A percentile compares a stretch with the other conserved stretches of the same genome.
Evolutionary conservation across 306 rosid species (phyloP).

Genomic region (Prunus armeniaca): DNA sequence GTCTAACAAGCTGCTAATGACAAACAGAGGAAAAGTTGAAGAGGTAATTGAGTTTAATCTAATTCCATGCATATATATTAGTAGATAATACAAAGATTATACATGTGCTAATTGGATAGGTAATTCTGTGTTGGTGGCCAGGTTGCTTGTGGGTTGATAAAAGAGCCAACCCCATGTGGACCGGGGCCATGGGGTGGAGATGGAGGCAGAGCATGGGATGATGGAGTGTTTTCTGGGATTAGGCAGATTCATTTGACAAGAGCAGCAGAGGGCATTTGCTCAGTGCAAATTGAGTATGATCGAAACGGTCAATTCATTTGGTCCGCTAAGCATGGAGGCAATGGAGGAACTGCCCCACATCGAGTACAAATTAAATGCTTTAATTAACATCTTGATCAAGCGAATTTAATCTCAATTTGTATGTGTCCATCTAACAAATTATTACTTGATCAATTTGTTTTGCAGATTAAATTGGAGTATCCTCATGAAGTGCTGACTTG

Average conservation of each 20-base stretch:
- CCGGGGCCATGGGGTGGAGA: slow-evolving; percentile 99
- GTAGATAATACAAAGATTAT: not conserved
- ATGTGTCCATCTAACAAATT: too few relatives aligned
- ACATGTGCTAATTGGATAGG: not conserved
- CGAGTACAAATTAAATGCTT: slow-evolving; percentile 39
- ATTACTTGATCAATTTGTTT: not conserved
- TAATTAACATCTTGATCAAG: not conserved
- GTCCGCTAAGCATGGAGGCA: slow-evolving; percentile 88
- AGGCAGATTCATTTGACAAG: slow-evolving; percentile 76
- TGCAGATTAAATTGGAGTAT: slow-evolving; percentile 73
- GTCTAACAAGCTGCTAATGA: slow-evolving; percentile 43
- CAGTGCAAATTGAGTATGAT: slow-evolving; percentile 85
- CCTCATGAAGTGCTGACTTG: slow-evolving; percentile 82
- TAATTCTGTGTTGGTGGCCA: slow-evolving; percentile 4
- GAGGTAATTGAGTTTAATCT: slow-evolving; percentile 38
- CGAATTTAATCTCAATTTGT: too few relatives aligned
- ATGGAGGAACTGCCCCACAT: slow-evolving; percentile 57
- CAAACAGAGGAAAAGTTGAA: slow-evolving; percentile 53
- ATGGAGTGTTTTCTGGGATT: slow-evolving; percentile 82
- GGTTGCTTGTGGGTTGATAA: slow-evolving; percentile 61
- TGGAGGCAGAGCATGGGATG: slow-evolving; percentile 92
- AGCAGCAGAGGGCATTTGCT: slow-evolving; percentile 66
- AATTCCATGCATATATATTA: not conserved
- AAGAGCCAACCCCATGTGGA: slow-evolving; percentile 86
- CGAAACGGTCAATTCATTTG: slow-evolving; percentile 84